Percentiles rank a stretch among this genome's conserved stretches.
Conservation (phyloP, 306 rosid species). For the Abrus pulchellus region DNA sequence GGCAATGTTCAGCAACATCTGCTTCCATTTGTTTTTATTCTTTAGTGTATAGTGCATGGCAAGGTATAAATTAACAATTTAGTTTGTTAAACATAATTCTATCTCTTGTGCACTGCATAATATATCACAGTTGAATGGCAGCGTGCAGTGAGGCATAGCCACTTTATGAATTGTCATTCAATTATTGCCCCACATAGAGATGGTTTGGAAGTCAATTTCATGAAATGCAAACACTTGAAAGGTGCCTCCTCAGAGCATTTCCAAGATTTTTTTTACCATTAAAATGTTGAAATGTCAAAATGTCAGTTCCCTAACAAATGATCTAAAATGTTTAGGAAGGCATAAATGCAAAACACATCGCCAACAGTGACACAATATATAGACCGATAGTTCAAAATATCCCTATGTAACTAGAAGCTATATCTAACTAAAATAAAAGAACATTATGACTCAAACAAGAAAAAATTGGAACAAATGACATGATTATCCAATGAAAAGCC, state of each 20-base stretch:
- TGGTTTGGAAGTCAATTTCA: not conserved
- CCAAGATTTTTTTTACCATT: not conserved
- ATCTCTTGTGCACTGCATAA: not conserved
- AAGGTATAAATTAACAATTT: constrained; percentile 17
- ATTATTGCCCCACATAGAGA: not conserved
- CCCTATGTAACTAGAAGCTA: not conserved
- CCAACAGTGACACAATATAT: not conserved
- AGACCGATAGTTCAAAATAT: constrained; percentile 10
- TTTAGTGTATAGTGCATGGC: not conserved
- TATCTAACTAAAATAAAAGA: not conserved
- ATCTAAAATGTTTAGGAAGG: not conserved
- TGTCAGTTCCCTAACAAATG: not conserved
- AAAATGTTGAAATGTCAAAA: constrained; percentile 14
- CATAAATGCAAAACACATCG: not conserved
- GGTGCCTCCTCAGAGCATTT: not conserved
- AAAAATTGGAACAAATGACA: not conserved
- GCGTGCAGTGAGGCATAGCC: not conserved
- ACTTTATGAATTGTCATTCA: not conserved
- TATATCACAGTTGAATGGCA: constrained; percentile 21
- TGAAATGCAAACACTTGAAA: not conserved
- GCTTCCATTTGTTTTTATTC: constrained; percentile 18
- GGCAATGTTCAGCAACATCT: constrained; percentile 29
- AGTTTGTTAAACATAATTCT: not conserved
- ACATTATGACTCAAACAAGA: constrained; percentile 9
- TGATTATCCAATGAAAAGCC: constrained; percentile 13